Percentiles rank a stretch among this genome's conserved stretches.
phyloP scores from a whole-genome alignment of 2,329 filamentous ascomycete species.

The Beauveria sp. region DNA sequence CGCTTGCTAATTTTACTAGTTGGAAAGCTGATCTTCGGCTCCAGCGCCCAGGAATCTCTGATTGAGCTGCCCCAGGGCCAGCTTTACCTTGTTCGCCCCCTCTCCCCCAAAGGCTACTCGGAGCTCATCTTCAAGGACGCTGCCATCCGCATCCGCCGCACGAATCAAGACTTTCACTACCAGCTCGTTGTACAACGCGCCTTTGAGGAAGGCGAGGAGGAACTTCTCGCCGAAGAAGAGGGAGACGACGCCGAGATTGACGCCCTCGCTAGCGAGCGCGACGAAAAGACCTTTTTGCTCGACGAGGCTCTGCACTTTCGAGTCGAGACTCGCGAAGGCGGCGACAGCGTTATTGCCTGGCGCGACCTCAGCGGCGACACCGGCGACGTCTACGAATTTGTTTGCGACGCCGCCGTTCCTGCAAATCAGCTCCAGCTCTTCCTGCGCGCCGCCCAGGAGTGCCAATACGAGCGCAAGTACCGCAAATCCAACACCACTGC shows the following conservation, averaged over 20 bases:
- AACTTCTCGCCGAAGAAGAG: slow-evolving; percentile 82
- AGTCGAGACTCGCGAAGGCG: slow-evolving; percentile 70
- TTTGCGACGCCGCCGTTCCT: slow-evolving; percentile 72
- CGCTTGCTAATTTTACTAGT: slow-evolving; percentile 41
- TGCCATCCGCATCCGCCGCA: slow-evolving; percentile 82
- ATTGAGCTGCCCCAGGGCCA: slow-evolving; percentile 94
- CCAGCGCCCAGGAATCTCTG: slow-evolving; percentile 78
- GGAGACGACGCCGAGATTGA: slow-evolving; percentile 73
- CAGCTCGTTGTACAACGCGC: slow-evolving; percentile 93
- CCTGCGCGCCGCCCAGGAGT: slow-evolving; percentile 76
- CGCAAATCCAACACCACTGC: slow-evolving; percentile 72
- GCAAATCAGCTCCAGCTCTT: slow-evolving; percentile 71
- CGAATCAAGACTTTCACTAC: slow-evolving; percentile 92
- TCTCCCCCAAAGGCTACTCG: slow-evolving; percentile 94
- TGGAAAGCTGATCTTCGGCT: slow-evolving; percentile 88
- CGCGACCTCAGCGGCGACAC: slow-evolving; percentile 87
- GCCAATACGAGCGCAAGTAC: slow-evolving; percentile 97
- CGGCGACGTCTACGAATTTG: slow-evolving; percentile 95
- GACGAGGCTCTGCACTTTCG: slow-evolving; percentile 86
- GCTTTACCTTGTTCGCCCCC: slow-evolving; percentile 90
- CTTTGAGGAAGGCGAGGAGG: slow-evolving; percentile 95
- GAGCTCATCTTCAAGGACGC: slow-evolving; percentile 99
- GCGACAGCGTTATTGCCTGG: slow-evolving; percentile 87
- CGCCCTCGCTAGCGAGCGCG: slow-evolving; percentile 69
- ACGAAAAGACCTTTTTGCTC: slow-evolving; percentile 96